Evolutionary conservation across 176 grass and related monocot species (phyloP).

Genomic region (Triticum urartu): DNA sequence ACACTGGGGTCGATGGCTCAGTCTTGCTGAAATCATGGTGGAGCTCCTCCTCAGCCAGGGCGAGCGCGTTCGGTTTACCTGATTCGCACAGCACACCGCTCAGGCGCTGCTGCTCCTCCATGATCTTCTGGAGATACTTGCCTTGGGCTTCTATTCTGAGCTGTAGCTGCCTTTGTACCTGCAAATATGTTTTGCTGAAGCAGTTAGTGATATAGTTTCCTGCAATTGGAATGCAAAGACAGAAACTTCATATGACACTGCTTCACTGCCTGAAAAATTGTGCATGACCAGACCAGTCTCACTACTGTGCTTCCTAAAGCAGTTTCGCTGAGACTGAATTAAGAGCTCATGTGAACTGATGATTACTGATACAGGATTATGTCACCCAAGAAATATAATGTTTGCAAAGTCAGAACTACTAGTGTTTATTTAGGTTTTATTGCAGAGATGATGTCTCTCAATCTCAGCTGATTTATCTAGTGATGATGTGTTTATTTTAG

Average conservation of each 20-base stretch:
- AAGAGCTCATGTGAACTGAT: neutral
- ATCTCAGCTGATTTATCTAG: too few relatives aligned
- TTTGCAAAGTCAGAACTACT: neutral
- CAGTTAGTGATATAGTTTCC: neutral
- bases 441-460: too few relatives aligned
- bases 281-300: neutral
- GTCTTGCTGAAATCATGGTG: constrained; percentile 28
- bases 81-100: constrained; percentile 35
- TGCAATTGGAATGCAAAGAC: neutral
- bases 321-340: neutral
- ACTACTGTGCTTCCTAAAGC: neutral
- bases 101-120: constrained; percentile 38
- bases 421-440: neutral
- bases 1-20: constrained; percentile 28
- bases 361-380: neutral
- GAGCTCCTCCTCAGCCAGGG: neutral
- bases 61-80: neutral
- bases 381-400: neutral
- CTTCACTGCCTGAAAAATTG: neutral
- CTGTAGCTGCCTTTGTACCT: constrained; percentile 52
- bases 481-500: neutral
- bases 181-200: neutral
- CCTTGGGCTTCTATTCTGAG: constrained; percentile 56
- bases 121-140: constrained; percentile 49
- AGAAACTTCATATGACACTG: neutral